Conservation (phyloP, 2,329 filamentous ascomycete species). For the Cordyceps fumosorosea region DNA sequence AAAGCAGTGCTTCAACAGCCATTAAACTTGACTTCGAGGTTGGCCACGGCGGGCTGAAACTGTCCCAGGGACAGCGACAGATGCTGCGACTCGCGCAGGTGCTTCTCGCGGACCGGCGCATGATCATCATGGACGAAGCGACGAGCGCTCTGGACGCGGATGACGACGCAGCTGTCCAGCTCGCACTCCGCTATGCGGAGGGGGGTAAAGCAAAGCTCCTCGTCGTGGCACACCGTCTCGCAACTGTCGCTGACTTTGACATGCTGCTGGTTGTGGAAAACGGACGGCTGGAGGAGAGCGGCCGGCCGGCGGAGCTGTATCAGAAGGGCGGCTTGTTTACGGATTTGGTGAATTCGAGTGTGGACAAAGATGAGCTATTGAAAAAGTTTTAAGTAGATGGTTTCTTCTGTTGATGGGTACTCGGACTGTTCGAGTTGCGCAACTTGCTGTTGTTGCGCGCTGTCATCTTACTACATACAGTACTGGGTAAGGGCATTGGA, state of each 20-base stretch:
- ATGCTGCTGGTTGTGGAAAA: slow-evolving; percentile 58
- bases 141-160: too few species aligned
- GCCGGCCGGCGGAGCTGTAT: slow-evolving; percentile 49
- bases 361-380: not conserved
- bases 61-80: slow-evolving; percentile 63
- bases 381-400: not conserved
- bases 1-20: not conserved
- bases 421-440: too few species aligned
- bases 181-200: too few species aligned
- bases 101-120: slow-evolving; percentile 40
- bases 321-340: slow-evolving; percentile 24
- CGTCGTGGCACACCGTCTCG: slow-evolving; percentile 62
- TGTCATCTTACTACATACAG: too few species aligned
- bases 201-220: slow-evolving; percentile 40
- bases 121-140: too few species aligned
- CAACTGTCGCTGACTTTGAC: slow-evolving; percentile 64
- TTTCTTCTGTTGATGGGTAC: too few species aligned
- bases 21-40: not conserved
- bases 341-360: not conserved
- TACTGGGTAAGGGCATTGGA: too few species aligned
- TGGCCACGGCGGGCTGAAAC: slow-evolving; percentile 25
- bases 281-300: slow-evolving; percentile 55
- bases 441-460: too few species aligned
- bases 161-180: too few species aligned
- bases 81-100: slow-evolving; percentile 60